Base-by-base conservation (phyloP, 2,329 filamentous ascomycete genomes). In the Bipolaris sorokiniana region DNA sequence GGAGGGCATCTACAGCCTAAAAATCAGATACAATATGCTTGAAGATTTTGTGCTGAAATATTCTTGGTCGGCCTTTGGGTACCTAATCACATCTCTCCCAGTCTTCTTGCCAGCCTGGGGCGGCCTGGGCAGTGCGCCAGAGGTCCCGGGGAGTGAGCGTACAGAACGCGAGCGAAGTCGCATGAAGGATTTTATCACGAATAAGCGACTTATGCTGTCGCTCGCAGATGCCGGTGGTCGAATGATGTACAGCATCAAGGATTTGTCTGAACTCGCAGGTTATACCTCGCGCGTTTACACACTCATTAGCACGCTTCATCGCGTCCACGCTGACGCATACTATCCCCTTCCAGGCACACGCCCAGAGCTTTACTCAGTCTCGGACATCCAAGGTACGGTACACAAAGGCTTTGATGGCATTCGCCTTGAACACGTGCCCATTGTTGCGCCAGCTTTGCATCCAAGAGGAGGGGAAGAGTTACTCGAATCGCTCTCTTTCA, bases 211-310 rank as follows among this genome's bases (percentile, higher is more conserved):
- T 37, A 98, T 99, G 95, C 85, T 99, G 31, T 98, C 94, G 15
- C 85, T 99, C 36, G 95, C 95, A 9, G 95, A 99, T 77, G 95
- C 95, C 1, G 95, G 95, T 57, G 94, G 94, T 23, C 86, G 95
- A 45, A 97, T 99, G 92, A 99, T 99, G 95, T 99, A 99, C 81
- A 95, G 91, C 61, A 96, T 99, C 82, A 99, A 99, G 78, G 96
- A 99, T 72, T 86, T 99, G 34, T 93, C 93, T 1, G 95, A 99
- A 75, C 83, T 99, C 33, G 95, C 95, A 5, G 95, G 95, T 20
- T 96, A 98, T 79, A 99, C 95, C 0, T 97, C 92, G 56, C 88
- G 95, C 42, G 93, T 99, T 11, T 99, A 97, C 79, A 96, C 92
- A 10, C 84, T 99, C 38, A 96, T 99, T 71, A 94, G 92, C 42